These are phyloP conservation scores for Flaveria trinervia DNA, from an alignment of 129 eudicot species.

Conservation along the genomic window DNA sequence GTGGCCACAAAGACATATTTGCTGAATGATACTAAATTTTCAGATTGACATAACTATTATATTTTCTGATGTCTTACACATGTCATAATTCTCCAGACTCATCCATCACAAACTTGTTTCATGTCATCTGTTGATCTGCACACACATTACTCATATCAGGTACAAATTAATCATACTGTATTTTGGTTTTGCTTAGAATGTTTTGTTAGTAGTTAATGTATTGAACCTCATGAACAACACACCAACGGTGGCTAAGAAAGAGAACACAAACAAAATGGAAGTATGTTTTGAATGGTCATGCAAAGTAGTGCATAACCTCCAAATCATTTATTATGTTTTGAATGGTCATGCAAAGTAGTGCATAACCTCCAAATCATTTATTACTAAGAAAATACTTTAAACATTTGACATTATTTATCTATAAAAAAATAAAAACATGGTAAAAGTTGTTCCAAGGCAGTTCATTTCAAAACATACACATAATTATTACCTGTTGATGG, in stretches of 20 bases:
- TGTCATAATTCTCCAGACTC: slow-evolving; percentile 66
- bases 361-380: too few relatives aligned
- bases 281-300: too few relatives aligned
- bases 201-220: not conserved
- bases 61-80: slow-evolving; percentile 12
- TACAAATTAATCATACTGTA: slow-evolving; percentile 21
- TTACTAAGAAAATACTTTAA: too few relatives aligned
- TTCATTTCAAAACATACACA: not conserved
- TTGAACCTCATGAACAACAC: not conserved
- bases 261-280: too few relatives aligned
- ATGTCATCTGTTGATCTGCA: slow-evolving; percentile 99
- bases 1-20: slow-evolving; percentile 34
- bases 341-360: too few relatives aligned
- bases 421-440: too few relatives aligned
- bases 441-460: not conserved
- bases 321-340: too few relatives aligned
- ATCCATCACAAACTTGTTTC: slow-evolving; percentile 91
- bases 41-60: not conserved
- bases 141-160: slow-evolving; percentile 99
- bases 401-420: not conserved
- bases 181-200: not conserved
- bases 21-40: slow-evolving; percentile 1
- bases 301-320: too few relatives aligned
- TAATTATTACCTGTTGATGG: not conserved
- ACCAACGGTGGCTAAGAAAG: not conserved